Conservation (phyloP, 1,284 basidiomycete species). For the Schizophyllum commune region DNA sequence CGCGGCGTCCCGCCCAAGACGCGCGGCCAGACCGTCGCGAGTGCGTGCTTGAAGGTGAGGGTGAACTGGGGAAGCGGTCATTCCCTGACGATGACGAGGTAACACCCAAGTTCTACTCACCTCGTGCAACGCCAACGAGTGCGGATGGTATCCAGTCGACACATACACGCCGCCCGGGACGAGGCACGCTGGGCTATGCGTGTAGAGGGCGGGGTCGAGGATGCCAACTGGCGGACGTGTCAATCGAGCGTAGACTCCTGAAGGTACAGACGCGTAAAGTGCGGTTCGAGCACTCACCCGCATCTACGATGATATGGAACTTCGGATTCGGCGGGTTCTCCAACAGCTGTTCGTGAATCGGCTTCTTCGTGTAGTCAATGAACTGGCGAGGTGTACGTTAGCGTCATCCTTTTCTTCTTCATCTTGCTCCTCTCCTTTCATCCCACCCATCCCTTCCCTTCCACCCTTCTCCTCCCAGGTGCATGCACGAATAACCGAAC, state of each 20-base stretch:
- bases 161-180: constrained; percentile 38
- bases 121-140: neutral
- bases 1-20: neutral
- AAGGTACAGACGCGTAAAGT: neutral
- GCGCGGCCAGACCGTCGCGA: neutral
- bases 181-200: constrained; percentile 35
- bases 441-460: too few relatives aligned
- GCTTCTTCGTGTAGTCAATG: constrained; percentile 38
- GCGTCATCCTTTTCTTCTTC: neutral
- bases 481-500: too few relatives aligned
- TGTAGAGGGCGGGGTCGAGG: constrained; percentile 15
- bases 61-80: neutral
- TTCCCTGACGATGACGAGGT: too few relatives aligned
- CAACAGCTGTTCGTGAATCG: constrained; percentile 28
- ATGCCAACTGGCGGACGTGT: constrained; percentile 16
- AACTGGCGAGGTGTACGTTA: constrained; percentile 17
- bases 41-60: neutral
- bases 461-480: too few relatives aligned
- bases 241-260: neutral
- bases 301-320: constrained; percentile 26
- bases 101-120: neutral
- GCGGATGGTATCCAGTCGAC: constrained; percentile 33
- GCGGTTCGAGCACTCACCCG: neutral
- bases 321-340: constrained; percentile 21
- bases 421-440: too few relatives aligned